Base-by-base conservation (phyloP, 345 rosid genomes). In the Microthlaspi erraticum region DNA sequence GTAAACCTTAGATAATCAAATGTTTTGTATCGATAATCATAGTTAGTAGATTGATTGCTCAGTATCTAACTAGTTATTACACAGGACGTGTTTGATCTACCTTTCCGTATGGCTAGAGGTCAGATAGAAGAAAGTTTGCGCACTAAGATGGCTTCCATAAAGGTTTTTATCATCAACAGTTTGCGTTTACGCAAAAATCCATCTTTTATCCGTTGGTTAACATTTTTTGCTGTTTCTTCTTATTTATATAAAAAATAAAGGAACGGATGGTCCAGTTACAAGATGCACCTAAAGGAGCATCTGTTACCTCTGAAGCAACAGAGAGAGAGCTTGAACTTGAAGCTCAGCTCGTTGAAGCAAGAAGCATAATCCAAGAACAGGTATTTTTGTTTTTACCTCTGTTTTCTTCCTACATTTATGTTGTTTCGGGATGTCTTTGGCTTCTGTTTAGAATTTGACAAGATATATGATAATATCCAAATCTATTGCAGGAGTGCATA, bases 301-400 rank as follows among this genome's bases (percentile, higher is more conserved):
- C 91, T 57, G 93, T 91, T 66, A 86, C 98, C 64, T 85, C 93
- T 46, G 98, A 94, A 83, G 99, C 88, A 62, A 89, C 96, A 17
- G 98, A 94, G 83, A 87, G 98, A 68, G 99, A 94, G 85, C 99
- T 94, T 76, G 99, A 91, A 75, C 99, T 94, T 32, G 96, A 91
- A 87, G 99, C 98, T 72, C 99, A 94, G 83, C 96, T 94, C 55
- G 98, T 91, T 18, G 99, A 94, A 80, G 99, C 99, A 18, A 88
- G 98, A 70, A 94, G 99, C 84, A 94, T 94, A 77, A 94, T 91
- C 78, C 98, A 91, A 79, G 99, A 94, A 83, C 99, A 94, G 98
- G 97, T 91, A 67, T 26, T 26, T 42, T 34, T 34, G 49, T 3
- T 54, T 17, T 44, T 34, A 48, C 29, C 50, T n/a, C 17, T 64